Evolutionary conservation across 768 basidiomycete species (phyloP), one percentile per base, ranked within the genome.

Genomic region (Pleurotus citrinopileatus): DNA sequence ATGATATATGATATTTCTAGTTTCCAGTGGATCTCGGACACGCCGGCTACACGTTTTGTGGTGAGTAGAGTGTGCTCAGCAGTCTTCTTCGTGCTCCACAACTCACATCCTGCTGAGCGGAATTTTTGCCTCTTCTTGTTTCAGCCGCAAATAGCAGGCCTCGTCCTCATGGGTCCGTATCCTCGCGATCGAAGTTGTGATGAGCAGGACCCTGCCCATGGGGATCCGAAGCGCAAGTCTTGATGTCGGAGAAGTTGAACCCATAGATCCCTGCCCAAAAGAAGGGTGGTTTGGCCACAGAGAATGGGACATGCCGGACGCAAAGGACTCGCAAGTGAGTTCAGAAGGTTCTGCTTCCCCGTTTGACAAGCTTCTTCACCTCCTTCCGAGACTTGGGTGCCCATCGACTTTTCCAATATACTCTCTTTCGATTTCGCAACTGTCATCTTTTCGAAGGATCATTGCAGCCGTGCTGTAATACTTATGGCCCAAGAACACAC

Each of bases 21-120:
- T 10, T 19, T 37, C 12, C 22, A 19, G 25, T 15, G 26, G 13
- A 25, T 25, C 34, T 37, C 48, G 32, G 38, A 17, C 48, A 51
- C 48, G 34, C 48, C 34, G 29, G 20, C n/a, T 29, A 38, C 32
- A 51, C 48, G 48, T 37, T 37, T 51, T 51, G 34, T 51, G 34
- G 48, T 51, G 48, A 51, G 34, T 12, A 37, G 32, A 36, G 12
- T 12, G 34, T 34, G 22, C 17, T 34, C n/a, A n/a, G 37, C 12
- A 51, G 38, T 40, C 34, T 37, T 37, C 29, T 51, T 47, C 20
- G 32, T 32, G 34, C 48, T 51, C 48, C 48, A 51, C 48, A 51
- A n/a, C 45, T 47, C 15, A 26, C 15, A 47, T n/a, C 10, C n/a
- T 28, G 15, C 4, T 6, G 19, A 7, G 38, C 19, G 6, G 19